phyloP scores from a whole-genome alignment of 176 grass and related monocot genomes.

The Ananas comosus region DNA sequence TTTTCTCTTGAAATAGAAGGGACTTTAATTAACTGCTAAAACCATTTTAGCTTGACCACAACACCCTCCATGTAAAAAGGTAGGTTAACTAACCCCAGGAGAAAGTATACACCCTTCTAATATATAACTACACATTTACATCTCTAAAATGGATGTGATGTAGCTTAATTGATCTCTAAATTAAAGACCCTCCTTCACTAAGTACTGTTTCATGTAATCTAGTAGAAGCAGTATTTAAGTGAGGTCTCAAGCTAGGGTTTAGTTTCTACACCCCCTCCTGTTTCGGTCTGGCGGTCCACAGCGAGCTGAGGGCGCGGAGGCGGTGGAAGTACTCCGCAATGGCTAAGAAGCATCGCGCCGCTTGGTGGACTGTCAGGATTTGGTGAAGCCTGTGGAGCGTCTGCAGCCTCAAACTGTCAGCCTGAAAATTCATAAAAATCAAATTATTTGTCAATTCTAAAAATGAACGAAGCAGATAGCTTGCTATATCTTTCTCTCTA shows the following conservation, averaged over 20 bases:
- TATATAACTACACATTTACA: neutral
- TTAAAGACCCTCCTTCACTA: neutral
- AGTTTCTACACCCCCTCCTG: neutral
- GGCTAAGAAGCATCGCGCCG: constrained; percentile 1
- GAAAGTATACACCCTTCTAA: neutral
- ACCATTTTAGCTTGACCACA: too few relatives aligned
- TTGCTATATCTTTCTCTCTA: neutral
- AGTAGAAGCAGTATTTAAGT: neutral
- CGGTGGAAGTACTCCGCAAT: constrained; percentile 16
- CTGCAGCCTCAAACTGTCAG: constrained; percentile 8
- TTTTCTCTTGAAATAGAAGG: too few relatives aligned
- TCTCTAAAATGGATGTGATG: neutral
- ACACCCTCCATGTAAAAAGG: neutral
- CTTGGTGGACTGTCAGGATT: constrained; percentile 5
- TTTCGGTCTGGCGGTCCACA: constrained; percentile 6
- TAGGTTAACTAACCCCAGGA: neutral
- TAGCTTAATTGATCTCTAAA: neutral
- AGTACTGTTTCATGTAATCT: neutral
- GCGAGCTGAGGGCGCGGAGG: constrained; percentile 14
- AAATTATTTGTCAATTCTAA: neutral
- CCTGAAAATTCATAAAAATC: neutral
- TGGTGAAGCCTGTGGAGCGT: constrained; percentile 1
- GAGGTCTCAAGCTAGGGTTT: neutral
- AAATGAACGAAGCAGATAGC: neutral
- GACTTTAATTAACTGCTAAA: too few relatives aligned